These are phyloP conservation scores for Aureobasidium sp. DNA, from an alignment of 2,329 filamentous ascomycete genomes.

Conservation along the genomic window DNA sequence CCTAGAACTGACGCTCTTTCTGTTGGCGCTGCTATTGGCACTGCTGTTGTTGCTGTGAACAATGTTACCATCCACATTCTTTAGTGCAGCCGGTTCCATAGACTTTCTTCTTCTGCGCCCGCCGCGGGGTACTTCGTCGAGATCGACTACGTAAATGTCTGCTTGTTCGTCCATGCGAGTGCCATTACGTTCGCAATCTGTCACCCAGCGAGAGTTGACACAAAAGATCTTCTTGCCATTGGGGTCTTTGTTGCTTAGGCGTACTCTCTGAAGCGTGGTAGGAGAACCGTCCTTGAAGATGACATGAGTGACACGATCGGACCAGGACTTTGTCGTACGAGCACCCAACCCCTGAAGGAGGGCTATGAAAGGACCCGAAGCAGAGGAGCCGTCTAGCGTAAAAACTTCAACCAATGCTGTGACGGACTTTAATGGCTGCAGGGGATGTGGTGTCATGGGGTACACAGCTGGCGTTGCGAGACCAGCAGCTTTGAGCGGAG, in stretches of 20 bases:
- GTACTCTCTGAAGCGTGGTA: constrained; percentile 28
- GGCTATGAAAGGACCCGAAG: constrained; percentile 28
- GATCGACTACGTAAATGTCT: constrained; percentile 29
- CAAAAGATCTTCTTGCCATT: constrained; percentile 26
- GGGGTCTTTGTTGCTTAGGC: constrained; percentile 27
- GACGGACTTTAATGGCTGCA: constrained; percentile 27
- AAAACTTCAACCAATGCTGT: constrained; percentile 32
- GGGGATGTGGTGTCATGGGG: constrained; percentile 32
- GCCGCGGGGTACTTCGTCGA: constrained; percentile 26
- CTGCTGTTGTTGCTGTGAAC: constrained; percentile 25
- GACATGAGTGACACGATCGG: constrained; percentile 31
- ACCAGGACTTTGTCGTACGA: constrained; percentile 30
- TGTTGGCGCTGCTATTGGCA: constrained; percentile 25
- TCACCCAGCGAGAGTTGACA: constrained; percentile 33
- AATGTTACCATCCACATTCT: constrained; percentile 28
- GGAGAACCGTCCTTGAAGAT: constrained; percentile 34
- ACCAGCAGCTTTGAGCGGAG: constrained; percentile 26
- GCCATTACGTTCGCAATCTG: constrained; percentile 29
- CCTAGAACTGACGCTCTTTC: constrained; percentile 17
- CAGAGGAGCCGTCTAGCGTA: constrained; percentile 30
- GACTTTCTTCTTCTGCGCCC: constrained; percentile 29
- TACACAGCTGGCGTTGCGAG: constrained; percentile 23
- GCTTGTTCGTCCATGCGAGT: constrained; percentile 26
- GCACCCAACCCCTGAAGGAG: constrained; percentile 31
- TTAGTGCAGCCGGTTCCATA: constrained; percentile 30